These are phyloP conservation scores for Moesziomyces sp. DNA, from an alignment of 1,284 basidiomycete genomes.

Conservation along the genomic window DNA sequence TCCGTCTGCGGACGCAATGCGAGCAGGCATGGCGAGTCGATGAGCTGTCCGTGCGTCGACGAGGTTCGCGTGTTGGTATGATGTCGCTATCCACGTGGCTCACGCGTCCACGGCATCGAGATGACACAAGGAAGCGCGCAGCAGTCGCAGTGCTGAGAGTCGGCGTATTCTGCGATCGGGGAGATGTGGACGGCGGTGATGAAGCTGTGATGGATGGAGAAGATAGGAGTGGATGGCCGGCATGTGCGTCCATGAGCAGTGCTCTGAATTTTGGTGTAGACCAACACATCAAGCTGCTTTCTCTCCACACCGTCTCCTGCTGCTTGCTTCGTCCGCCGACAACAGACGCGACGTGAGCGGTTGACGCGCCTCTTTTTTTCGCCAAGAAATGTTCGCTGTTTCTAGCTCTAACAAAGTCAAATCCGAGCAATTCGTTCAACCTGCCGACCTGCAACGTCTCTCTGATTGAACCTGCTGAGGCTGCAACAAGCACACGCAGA, in stretches of 20 bases:
- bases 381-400: not conserved
- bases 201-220: not conserved
- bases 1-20: slow-evolving; percentile 6
- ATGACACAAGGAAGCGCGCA: not conserved
- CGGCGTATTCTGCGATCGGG: no score
- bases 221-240: not conserved
- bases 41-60: not conserved
- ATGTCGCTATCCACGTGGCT: not conserved
- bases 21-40: slow-evolving; percentile 22
- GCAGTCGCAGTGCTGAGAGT: not conserved
- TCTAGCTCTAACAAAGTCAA: not conserved
- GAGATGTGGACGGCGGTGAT: no score
- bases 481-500: not conserved
- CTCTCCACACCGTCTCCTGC: not conserved
- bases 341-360: slow-evolving; percentile 22
- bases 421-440: not conserved
- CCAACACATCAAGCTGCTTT: not conserved
- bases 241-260: not conserved
- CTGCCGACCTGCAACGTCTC: no score
- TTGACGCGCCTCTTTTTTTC: slow-evolving; percentile 3
- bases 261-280: not conserved
- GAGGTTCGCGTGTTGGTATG: not conserved
- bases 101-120: not conserved
- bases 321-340: slow-evolving; percentile 5
- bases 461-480: no score